Evolutionary conservation across 2,329 filamentous ascomycete species (phyloP), one percentile per base, ranked within the genome.

Genomic region (Seiridium unicorne): DNA sequence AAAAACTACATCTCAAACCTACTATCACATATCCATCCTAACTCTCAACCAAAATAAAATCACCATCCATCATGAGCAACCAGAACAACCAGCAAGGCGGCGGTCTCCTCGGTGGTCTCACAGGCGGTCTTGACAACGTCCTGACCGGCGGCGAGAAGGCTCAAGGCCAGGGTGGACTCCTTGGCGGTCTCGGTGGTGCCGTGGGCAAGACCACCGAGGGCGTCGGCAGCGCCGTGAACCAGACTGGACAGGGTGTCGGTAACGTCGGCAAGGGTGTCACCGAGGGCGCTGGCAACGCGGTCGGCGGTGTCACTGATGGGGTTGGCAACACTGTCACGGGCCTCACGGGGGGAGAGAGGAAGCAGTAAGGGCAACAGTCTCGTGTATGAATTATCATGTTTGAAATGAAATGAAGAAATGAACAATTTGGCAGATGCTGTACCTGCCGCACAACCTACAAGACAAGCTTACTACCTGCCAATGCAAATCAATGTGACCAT

Each of bases 101-200:
- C 60, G 74, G 74, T 10, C 65, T 76, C 51, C 67, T 76, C 53
- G 73, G 73, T 62, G 68, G 69, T 49, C 61, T 74, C 32, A 70
- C 72, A 55, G 71, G 73, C 60, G 66, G 68, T 44, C 65, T 75
- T 59, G 72, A 76, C 63, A 75, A 73, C 58, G 72, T 74, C 48
- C 68, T 76, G 54, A 76, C 74, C 18, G 75, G 74, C 47, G 74
- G 73, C 58, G 72, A 76, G 38, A 68, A 76, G 61, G 69, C 70
- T 26, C 57, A 76, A 35, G 73, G 73, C 44, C 71, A 76, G 62
- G 75, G 74, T 8, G 75, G 75, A 1, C 65, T 77, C 11, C 63
- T 77, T 44, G 74, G 75, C 4, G 67, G 70, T 18, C 68, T 72
- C 3, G 58, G 64, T 5, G 66, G 65, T 46, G 65, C 73, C 7